Evolutionary conservation across 2,329 filamentous ascomycete species (phyloP).

Genomic region (Xylaria sp.): DNA sequence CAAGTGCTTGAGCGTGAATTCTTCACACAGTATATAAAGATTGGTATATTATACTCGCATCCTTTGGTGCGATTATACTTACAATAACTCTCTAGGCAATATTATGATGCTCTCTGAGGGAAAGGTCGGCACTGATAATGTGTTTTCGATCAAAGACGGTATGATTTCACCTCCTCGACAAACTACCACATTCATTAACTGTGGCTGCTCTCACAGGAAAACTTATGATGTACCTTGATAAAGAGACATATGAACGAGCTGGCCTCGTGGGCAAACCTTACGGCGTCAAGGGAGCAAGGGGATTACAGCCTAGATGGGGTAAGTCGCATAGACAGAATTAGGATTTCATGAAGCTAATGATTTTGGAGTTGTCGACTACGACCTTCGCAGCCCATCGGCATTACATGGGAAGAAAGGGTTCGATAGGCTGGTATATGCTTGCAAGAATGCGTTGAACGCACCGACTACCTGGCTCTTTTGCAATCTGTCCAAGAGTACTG

Average conservation of each 20-base stretch:
- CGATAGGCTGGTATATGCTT: conserved; percentile 79
- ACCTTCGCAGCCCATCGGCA: conserved; percentile 81
- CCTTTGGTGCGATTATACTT: not conserved
- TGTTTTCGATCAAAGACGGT: conserved; percentile 78
- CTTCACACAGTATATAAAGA: conserved; percentile 86
- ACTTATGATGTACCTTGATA: conserved; percentile 80
- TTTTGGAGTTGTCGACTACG: conserved; percentile 74
- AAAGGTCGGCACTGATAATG: conserved; percentile 72
- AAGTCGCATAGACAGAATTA: conserved; percentile 44
- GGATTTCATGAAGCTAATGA: conserved; percentile 42
- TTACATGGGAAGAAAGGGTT: conserved; percentile 85
- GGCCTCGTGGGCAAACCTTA: conserved; percentile 80
- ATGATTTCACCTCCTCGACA: conserved; percentile 35
- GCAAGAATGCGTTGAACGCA: conserved; percentile 76
- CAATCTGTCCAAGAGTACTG: conserved; percentile 65
- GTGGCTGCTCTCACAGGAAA: conserved; percentile 56
- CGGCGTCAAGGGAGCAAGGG: conserved; percentile 66
- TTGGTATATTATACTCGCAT: conserved; percentile 61
- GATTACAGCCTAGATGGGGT: conserved; percentile 79
- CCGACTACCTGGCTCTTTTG: conserved; percentile 82
- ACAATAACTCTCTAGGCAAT: conserved; percentile 65
- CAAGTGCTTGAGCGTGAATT: conserved; percentile 79
- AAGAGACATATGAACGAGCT: conserved; percentile 81
- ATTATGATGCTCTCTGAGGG: conserved; percentile 87
- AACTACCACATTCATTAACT: conserved; percentile 1